These are phyloP conservation scores for Apiospora phragmitis DNA, from an alignment of 2,329 filamentous ascomycete genomes.

Conservation along the genomic window DNA sequence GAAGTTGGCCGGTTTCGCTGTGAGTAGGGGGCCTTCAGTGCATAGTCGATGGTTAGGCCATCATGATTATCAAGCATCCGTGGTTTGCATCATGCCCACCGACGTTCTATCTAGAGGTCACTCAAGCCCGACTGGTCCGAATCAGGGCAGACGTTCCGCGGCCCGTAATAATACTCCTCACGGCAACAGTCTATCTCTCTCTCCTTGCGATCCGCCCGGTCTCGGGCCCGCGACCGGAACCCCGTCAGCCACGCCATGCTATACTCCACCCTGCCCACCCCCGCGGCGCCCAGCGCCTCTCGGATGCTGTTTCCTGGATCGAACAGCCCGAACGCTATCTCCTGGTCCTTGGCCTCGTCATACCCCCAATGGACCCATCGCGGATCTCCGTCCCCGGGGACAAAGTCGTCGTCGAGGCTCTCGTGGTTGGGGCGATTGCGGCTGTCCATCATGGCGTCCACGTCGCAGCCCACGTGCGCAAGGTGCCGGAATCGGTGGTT, in stretches of 20 bases:
- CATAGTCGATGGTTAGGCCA: too few species aligned
- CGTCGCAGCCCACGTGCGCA: not conserved
- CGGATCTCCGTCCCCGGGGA: not conserved
- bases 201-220: not conserved
- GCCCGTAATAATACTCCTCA: not conserved
- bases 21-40: too few species aligned
- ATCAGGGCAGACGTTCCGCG: not conserved
- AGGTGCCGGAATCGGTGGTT: not conserved
- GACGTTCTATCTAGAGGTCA: not conserved
- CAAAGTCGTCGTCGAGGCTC: not conserved
- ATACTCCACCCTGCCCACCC: not conserved
- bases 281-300: not conserved
- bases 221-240: not conserved
- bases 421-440: not conserved
- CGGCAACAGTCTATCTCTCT: not conserved
- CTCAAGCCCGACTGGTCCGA: not conserved
- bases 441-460: conserved; percentile 2
- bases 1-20: too few species aligned
- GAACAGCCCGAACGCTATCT: not conserved
- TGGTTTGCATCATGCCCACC: not conserved
- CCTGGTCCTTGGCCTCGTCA: not conserved
- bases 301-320: not conserved
- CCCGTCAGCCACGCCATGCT: not conserved
- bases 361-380: not conserved
- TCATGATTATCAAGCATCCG: too few species aligned